Percentiles rank a stretch among this genome's conserved stretches.
Conservation (phyloP, 371 early-diverging fungal genomes). For the Parasitella parasitica region DNA sequence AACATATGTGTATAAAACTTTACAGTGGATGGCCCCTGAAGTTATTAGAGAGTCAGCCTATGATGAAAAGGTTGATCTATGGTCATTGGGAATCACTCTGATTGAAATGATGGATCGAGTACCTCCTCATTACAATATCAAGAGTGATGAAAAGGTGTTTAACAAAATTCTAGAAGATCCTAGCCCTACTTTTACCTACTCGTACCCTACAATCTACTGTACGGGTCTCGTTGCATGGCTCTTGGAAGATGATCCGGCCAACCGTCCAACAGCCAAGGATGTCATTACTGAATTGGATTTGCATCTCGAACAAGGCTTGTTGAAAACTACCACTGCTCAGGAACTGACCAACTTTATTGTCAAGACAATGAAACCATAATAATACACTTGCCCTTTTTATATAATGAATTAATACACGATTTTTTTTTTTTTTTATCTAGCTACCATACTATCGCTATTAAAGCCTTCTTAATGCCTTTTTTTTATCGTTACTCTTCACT, state of each 20-base stretch:
- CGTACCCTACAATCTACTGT: conserved; percentile 45
- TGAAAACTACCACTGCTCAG: conserved; percentile 30
- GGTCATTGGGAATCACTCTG: conserved; percentile 51
- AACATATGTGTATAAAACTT: background rate
- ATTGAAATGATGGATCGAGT: conserved; percentile 61
- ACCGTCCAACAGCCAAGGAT: conserved; percentile 44
- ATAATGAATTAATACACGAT: too few species aligned
- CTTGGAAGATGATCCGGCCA: conserved; percentile 37
- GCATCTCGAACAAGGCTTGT: conserved; percentile 39
- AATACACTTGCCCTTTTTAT: background rate
- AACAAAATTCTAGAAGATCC: conserved; percentile 33
- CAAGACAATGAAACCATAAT: conserved; percentile 20
- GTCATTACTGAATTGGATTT: conserved; percentile 41
- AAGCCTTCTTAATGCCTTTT: conserved; percentile 24
- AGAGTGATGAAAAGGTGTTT: conserved; percentile 41
- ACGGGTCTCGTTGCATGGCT: conserved; percentile 53
- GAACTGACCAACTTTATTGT: conserved; percentile 30
- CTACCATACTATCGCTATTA: too few species aligned
- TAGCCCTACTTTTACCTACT: conserved; percentile 49
- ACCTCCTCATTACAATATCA: conserved; percentile 46
- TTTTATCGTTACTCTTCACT: conserved; percentile 17
- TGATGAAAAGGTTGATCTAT: conserved; percentile 47
- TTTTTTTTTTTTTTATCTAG: too few species aligned
- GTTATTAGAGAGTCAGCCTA: conserved; percentile 42
- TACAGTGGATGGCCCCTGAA: conserved; percentile 55